Evolutionary conservation across 176 grass and related monocot species (phyloP).

Genomic region (Carex scoparia): DNA sequence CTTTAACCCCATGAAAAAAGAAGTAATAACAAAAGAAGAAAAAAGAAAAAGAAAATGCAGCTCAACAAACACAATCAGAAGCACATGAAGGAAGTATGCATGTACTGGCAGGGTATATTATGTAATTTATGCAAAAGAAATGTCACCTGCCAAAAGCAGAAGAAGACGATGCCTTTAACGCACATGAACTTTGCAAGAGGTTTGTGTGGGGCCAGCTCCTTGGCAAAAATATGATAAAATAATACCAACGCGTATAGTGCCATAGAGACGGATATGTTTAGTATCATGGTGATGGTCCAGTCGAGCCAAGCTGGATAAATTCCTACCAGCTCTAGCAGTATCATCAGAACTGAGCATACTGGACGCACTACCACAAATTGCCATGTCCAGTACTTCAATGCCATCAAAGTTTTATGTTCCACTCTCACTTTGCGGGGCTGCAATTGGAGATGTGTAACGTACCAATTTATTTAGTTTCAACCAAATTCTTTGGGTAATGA

Average conservation of each 20-base stretch:
- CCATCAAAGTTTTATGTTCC: slow-evolving; percentile 83
- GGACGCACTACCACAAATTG: slow-evolving; percentile 96
- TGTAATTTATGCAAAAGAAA: background rate
- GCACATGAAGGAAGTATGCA: background rate
- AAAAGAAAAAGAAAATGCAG: background rate
- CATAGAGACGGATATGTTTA: slow-evolving; percentile 94
- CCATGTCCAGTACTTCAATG: slow-evolving; percentile 99
- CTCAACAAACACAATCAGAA: background rate
- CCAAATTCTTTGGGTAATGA: background rate
- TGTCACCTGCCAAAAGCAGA: slow-evolving; percentile 97
- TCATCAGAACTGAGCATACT: slow-evolving; percentile 74
- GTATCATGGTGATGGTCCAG: slow-evolving; percentile 86
- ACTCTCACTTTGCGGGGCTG: slow-evolving; percentile 69
- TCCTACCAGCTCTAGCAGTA: slow-evolving; percentile 81
- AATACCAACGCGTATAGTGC: slow-evolving; percentile 84
- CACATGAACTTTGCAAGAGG: slow-evolving; percentile 93
- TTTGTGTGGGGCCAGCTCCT: slow-evolving; percentile 92
- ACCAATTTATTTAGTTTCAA: background rate
- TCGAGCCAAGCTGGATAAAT: slow-evolving; percentile 73
- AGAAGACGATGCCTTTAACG: slow-evolving; percentile 97
- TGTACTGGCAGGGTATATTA: background rate
- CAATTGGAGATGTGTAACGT: slow-evolving; percentile 7
- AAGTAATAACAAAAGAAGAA: background rate
- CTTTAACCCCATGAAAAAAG: background rate
- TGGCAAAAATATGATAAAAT: slow-evolving; percentile 95